phyloP scores from a whole-genome alignment of 768 basidiomycete genomes.

The Megacollybia marginata region DNA sequence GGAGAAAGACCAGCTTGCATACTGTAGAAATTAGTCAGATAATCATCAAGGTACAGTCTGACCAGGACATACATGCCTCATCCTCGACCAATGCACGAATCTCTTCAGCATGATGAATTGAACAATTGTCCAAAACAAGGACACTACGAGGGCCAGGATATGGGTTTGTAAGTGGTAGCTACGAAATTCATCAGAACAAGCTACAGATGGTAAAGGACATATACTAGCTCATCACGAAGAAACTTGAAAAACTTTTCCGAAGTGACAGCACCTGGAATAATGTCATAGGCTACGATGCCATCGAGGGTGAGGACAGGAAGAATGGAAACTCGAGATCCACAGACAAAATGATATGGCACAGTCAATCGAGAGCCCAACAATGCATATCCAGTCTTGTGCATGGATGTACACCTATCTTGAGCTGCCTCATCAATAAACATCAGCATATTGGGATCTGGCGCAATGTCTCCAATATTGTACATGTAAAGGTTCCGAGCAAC shows the following conservation, averaged over 20 bases:
- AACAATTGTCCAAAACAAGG: no score
- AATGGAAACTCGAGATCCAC: slow-evolving; percentile 7
- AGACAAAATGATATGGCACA: slow-evolving; percentile 4
- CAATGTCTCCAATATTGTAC: no score
- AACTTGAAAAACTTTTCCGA: not conserved
- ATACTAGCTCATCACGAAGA: not conserved
- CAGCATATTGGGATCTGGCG: slow-evolving; percentile 11
- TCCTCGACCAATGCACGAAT: no score
- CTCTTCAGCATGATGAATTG: no score
- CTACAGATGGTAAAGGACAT: not conserved
- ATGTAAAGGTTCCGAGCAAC: no score
- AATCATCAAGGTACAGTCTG: no score
- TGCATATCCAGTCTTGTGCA: not conserved
- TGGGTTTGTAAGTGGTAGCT: slow-evolving; percentile 7
- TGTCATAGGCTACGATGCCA: slow-evolving; percentile 11
- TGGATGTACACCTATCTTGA: slow-evolving; percentile 5
- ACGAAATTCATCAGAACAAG: not conserved
- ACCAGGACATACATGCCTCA: slow-evolving; percentile 6
- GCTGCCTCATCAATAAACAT: slow-evolving; percentile 15
- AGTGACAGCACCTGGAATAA: slow-evolving; percentile 11
- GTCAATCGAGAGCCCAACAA: slow-evolving; percentile 1
- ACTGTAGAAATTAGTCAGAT: slow-evolving; percentile 4
- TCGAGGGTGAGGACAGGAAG: slow-evolving; percentile 12
- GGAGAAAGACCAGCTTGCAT: slow-evolving; percentile 16
- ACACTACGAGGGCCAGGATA: slow-evolving; percentile 9